A percentile compares a stretch with the other conserved stretches of the same genome.
Conservation (phyloP, 306 rosid genomes). For the Castanea crenata region DNA sequence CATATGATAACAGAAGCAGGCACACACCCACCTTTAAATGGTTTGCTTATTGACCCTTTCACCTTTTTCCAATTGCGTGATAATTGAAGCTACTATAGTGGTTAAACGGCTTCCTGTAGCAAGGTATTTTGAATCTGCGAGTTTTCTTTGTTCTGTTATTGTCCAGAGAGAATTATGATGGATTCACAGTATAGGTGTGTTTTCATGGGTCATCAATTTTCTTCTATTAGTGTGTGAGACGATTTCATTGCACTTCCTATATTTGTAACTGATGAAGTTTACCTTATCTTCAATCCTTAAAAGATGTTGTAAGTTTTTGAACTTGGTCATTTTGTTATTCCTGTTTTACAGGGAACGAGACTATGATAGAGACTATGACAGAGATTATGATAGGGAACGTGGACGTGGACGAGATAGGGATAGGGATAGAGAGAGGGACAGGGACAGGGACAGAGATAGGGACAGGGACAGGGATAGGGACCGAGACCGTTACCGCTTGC, state of each 20-base stretch:
- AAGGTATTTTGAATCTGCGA: not conserved
- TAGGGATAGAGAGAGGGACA: conserved; percentile 39
- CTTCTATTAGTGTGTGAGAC: not conserved
- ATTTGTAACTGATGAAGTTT: not conserved
- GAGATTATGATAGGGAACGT: conserved; percentile 74
- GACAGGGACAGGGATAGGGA: conserved; percentile 53
- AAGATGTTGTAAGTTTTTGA: not conserved
- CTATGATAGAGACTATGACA: conserved; percentile 75
- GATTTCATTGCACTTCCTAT: not conserved
- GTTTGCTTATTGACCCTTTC: not conserved
- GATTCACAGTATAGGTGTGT: not conserved
- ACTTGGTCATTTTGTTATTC: not conserved
- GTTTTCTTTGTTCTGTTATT: not conserved
- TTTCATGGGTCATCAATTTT: not conserved
- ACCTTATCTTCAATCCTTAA: not conserved
- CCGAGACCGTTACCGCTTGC: conserved; percentile 52
- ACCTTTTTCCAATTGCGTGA: not conserved
- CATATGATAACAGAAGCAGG: not conserved
- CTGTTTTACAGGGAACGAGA: conserved; percentile 71
- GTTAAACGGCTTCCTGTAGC: not conserved
- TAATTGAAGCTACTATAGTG: not conserved
- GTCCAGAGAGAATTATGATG: not conserved
- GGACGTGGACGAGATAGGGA: conserved; percentile 79
- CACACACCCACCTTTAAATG: not conserved
- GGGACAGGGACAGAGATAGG: conserved; percentile 34